A percentile compares a stretch with the other conserved stretches of the same genome.
These are phyloP conservation scores for Corchorus olitorius DNA, from an alignment of 345 rosid genomes.

Conservation along the genomic window DNA sequence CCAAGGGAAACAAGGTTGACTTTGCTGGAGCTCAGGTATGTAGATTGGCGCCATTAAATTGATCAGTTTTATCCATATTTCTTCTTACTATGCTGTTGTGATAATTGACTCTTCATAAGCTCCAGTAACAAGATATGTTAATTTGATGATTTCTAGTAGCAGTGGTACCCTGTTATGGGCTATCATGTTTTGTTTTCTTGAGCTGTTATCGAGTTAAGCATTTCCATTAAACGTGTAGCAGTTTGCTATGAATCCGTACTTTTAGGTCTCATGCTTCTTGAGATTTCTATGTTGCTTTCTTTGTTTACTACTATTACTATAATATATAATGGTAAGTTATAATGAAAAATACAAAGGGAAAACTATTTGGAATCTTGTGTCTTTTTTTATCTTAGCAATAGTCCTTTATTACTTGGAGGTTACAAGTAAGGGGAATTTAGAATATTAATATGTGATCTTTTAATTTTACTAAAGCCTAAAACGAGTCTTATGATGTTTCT, in stretches of 20 bases:
- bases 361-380: background rate
- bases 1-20: constrained; percentile 69
- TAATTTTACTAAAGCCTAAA: constrained; percentile 1
- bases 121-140: background rate
- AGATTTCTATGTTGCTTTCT: background rate
- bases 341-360: background rate
- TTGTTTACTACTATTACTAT: background rate
- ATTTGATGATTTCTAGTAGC: background rate
- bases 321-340: background rate
- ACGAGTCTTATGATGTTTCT: constrained; percentile 10
- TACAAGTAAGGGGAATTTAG: background rate
- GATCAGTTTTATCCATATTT: background rate
- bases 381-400: background rate
- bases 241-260: background rate
- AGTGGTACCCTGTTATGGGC: background rate
- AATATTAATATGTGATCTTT: background rate
- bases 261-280: background rate
- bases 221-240: background rate
- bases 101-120: background rate
- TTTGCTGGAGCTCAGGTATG: constrained; percentile 67
- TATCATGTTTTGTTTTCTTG: background rate
- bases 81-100: background rate
- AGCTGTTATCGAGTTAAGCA: background rate
- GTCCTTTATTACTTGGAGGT: background rate
- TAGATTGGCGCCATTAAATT: constrained; percentile 5